Percentiles rank a stretch among this genome's conserved stretches.
Evolutionary conservation across 169 alveolate genomes (phyloP).

Genomic region (Eimeria nieschulzi): DNA sequence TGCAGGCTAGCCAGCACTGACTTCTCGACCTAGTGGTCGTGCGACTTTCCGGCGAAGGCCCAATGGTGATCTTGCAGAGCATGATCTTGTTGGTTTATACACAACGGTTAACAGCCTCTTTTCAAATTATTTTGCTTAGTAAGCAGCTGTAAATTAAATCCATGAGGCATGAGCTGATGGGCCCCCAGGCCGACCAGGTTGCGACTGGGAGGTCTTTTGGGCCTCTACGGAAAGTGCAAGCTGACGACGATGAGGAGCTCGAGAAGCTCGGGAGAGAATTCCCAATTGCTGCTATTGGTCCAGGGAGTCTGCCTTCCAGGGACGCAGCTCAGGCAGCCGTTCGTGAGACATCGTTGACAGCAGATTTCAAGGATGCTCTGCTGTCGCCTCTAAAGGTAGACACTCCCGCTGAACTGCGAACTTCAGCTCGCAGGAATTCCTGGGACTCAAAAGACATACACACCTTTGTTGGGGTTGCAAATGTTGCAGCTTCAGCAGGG

Average conservation of each 20-base stretch:
- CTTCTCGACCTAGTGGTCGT: no score
- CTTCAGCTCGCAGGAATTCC: not conserved
- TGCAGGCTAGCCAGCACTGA: no score
- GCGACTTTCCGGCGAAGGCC: no score
- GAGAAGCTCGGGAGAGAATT: not conserved
- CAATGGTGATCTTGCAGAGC: no score
- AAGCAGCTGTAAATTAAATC: not conserved
- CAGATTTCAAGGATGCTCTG: not conserved
- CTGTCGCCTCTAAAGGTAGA: not conserved
- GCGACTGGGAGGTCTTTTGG: not conserved
- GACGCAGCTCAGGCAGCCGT: conserved; percentile 29
- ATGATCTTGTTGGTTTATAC: no score
- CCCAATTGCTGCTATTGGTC: not conserved
- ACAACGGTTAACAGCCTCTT: no score
- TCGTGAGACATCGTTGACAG: not conserved
- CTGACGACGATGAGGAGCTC: conserved; percentile 30
- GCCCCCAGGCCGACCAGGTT: conserved; percentile 5
- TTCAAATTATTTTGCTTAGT: no score
- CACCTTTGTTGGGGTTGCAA: not conserved
- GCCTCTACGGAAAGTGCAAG: not conserved
- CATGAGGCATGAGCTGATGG: not conserved
- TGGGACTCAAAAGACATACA: not conserved
- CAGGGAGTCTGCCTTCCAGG: not conserved
- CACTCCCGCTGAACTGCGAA: not conserved
- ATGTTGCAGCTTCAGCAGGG: not conserved